Base-by-base conservation (phyloP, 345 rosid species). In the Luvunga scandens region DNA sequence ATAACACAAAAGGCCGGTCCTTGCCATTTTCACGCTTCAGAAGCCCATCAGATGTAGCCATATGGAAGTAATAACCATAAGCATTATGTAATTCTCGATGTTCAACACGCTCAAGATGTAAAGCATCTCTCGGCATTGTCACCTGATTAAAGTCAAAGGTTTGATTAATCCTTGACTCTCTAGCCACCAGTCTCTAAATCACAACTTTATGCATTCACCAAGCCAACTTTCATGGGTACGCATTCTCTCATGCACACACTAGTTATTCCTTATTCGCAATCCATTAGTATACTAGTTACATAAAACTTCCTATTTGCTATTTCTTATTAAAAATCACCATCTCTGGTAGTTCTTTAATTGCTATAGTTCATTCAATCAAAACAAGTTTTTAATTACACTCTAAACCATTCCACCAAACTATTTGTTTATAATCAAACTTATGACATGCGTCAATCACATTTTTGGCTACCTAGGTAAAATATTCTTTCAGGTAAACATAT, bases 31-130 rank as follows among this genome's bases (percentile, higher is more conserved):
- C 99, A 75, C 99, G 97, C 89, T 88, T 93, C 42, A 93, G 62
- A 80, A 97, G 97, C n/a, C 98, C 99, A 81, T 91, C 91, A 48
- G 99, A 83, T 79, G 99, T 97, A 63, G 94, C 99, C 99, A 94
- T 94, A 83, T 94, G 99, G 89, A 91, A 94, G 88, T 87, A 97
- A 84, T 86, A 91, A 19, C 99, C 99, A 78, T 93, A 90, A 30
- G 96, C 93, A 84, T 97, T 97, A 79, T 97, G 99, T 78, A 97
- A 81, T 84, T 97, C 99, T 66, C 99, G 84, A 79, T 94, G 97
- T 83, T 97, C 99, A 53, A 89, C 82, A 76, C 90, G 90, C 39
- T 92, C 98, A 84, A 84, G 76, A 83, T 97, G 99, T 75, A 97
- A 85, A 81, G 90, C 92, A 88, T 97, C 99, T 82, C 99, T 91